Conservation (phyloP, 495 filamentous ascomycete genomes). For the Usnea hakonensis region DNA sequence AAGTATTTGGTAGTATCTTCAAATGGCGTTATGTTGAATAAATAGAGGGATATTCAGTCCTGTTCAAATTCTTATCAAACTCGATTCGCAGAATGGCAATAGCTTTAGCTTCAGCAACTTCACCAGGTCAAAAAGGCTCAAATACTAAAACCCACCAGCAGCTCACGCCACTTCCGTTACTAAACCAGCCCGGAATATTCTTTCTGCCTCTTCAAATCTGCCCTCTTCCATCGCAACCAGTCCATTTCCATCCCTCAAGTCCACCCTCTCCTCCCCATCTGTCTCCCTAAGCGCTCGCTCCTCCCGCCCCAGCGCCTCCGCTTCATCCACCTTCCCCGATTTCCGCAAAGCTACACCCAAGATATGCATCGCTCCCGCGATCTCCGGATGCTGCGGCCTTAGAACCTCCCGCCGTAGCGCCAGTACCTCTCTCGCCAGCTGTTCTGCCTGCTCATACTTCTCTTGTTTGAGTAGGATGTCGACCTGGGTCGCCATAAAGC, state of each 20-base stretch:
- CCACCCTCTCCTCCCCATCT: background rate
- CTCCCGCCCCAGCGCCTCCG: slow-evolving; percentile 2
- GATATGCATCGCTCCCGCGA: background rate
- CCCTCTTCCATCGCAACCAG: background rate
- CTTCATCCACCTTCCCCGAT: background rate
- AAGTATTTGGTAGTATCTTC: too few relatives aligned
- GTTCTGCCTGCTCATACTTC: background rate
- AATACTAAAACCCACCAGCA: background rate
- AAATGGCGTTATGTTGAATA: too few relatives aligned
- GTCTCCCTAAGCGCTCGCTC: background rate
- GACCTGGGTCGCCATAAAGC: background rate
- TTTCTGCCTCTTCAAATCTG: background rate
- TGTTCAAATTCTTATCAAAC: too few relatives aligned
- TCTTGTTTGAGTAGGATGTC: background rate
- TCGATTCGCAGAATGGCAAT: background rate
- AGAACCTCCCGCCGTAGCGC: background rate
- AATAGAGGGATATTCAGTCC: too few relatives aligned
- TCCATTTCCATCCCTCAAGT: background rate
- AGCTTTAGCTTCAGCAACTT: background rate
- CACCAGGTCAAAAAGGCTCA: background rate
- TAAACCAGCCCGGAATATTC: background rate
- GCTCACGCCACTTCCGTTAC: background rate
- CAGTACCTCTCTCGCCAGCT: background rate
- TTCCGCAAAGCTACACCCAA: background rate
- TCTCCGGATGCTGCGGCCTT: slow-evolving; percentile 1